Evolutionary conservation across 2,329 filamentous ascomycete genomes (phyloP).

Genomic region (Fragosphaeria purpurea): DNA sequence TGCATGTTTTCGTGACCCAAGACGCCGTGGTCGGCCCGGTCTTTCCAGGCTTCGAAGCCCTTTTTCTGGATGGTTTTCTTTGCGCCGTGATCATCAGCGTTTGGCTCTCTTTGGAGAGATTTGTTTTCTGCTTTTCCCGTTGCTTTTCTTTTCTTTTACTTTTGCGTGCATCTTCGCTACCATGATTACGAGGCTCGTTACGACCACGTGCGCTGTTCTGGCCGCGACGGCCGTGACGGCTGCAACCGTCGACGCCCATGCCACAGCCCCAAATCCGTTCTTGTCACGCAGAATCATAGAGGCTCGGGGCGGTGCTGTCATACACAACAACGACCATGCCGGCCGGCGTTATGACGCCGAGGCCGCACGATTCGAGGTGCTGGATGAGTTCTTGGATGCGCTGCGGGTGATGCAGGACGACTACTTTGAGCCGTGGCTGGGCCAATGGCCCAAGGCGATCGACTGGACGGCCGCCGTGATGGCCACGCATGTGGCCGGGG

Average conservation of each 20-base stretch:
- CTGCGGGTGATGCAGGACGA: conserved; percentile 65
- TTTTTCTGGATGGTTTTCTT: no score
- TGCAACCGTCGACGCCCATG: background rate
- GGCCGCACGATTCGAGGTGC: background rate
- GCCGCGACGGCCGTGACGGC: conserved; percentile 1
- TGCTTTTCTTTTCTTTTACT: no score
- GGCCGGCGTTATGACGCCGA: background rate
- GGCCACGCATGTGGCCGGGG: conserved; percentile 66
- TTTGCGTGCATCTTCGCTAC: no score
- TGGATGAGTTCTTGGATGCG: conserved; percentile 48
- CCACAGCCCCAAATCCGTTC: conserved; percentile 4
- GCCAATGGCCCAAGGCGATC: conserved; percentile 75
- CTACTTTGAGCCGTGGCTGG: conserved; percentile 69
- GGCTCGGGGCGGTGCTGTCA: background rate
- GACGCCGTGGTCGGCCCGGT: no score
- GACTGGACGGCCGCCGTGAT: conserved; percentile 91
- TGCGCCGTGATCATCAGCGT: no score
- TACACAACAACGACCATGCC: background rate
- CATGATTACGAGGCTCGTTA: conserved; percentile 6
- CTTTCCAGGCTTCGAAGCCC: no score
- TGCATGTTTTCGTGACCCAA: no score
- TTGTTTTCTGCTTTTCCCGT: background rate
- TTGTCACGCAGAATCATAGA: background rate
- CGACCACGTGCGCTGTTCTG: conserved; percentile 6
- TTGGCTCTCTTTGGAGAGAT: no score